Evolutionary conservation across 345 rosid genomes (phyloP).

Genomic region (Moricandia moricandioides): DNA sequence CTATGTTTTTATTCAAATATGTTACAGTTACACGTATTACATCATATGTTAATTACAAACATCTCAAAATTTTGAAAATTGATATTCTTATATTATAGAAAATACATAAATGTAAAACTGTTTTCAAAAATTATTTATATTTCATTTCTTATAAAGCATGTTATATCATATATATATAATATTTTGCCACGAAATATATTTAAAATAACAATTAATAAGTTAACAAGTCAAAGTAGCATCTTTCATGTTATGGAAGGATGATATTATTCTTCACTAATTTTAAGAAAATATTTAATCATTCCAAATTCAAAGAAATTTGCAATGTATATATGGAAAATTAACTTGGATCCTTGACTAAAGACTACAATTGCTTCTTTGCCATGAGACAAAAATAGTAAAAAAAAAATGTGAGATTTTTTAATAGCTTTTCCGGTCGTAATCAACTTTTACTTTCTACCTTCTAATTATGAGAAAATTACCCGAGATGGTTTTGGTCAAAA

Average conservation of each 20-base stretch:
- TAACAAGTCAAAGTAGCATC: slow-evolving; percentile 6
- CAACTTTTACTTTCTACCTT: slow-evolving; percentile 5
- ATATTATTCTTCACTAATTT: slow-evolving; percentile 19
- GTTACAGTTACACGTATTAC: background rate
- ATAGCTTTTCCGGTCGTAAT: background rate
- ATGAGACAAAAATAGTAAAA: background rate
- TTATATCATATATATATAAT: background rate
- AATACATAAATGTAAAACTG: background rate
- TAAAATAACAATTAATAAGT: slow-evolving; percentile 1
- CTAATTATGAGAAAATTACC: background rate
- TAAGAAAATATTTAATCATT: background rate
- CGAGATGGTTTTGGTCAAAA: background rate
- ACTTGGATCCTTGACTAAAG: slow-evolving; percentile 20
- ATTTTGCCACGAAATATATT: background rate
- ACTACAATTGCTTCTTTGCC: slow-evolving; percentile 11
- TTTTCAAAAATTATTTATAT: background rate
- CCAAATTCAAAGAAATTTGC: slow-evolving; percentile 1
- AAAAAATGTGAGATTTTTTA: background rate
- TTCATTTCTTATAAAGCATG: background rate
- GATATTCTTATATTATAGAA: background rate
- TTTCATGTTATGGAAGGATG: too few relatives aligned
- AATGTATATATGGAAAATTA: slow-evolving; percentile 1
- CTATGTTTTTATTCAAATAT: background rate
- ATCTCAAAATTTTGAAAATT: background rate
- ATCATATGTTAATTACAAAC: background rate